Evolutionary conservation across 805 yeast genomes (phyloP).

Genomic region (Kuraishia piskuri): DNA sequence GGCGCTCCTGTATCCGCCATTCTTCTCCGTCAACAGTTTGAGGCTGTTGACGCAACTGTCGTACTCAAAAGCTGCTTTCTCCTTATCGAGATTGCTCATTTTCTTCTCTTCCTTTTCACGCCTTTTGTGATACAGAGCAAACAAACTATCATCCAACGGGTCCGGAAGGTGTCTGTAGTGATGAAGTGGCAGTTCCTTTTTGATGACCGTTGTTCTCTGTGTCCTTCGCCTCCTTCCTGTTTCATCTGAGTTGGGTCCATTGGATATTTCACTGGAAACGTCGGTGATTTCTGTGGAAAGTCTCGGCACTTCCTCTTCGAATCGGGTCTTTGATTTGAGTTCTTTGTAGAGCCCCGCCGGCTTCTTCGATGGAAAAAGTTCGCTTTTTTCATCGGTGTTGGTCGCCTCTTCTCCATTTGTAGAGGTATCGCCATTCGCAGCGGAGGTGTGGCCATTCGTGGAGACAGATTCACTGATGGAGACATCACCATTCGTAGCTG

Average conservation of each 20-base stretch:
- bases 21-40: conserved; percentile 19
- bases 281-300: neutral
- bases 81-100: conserved; percentile 46
- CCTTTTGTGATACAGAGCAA: conserved; percentile 40
- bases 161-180: conserved; percentile 17
- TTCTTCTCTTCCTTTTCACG: conserved; percentile 60
- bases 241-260: neutral
- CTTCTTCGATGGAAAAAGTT: neutral
- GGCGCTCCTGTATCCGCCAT: conserved; percentile 6
- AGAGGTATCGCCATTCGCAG: neutral
- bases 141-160: conserved; percentile 38
- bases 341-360: neutral
- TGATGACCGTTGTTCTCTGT: neutral
- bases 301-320: neutral
- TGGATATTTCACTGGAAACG: neutral
- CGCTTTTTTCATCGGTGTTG: neutral
- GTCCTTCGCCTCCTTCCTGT: neutral
- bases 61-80: conserved; percentile 44
- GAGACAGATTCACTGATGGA: neutral
- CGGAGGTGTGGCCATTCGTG: neutral
- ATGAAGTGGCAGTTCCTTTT: neutral
- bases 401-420: neutral
- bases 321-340: neutral
- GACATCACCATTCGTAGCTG: neutral
- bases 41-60: conserved; percentile 43